A percentile compares a stretch with the other conserved stretches of the same genome.
These are phyloP conservation scores for Geotrichum reessii DNA, from an alignment of 1,139 yeast species.

Conservation along the genomic window DNA sequence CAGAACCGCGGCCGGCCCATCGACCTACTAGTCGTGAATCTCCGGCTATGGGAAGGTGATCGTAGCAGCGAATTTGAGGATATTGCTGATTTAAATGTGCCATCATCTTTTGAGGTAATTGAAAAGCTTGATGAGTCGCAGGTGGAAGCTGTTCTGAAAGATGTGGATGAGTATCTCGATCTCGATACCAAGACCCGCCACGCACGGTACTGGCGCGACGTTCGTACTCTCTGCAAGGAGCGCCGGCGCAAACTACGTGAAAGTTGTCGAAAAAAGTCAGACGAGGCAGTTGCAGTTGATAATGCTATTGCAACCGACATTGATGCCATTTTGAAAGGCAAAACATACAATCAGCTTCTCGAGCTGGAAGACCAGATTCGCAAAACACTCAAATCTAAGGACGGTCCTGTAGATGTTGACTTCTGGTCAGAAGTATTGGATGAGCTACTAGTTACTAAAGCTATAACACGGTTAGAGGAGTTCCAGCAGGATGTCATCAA, in stretches of 20 bases:
- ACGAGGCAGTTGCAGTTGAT: slow-evolving; percentile 16
- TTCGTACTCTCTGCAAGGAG: slow-evolving; percentile 16
- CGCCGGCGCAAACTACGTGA: slow-evolving; percentile 2
- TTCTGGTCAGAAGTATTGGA: slow-evolving; percentile 34
- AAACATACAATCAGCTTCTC: slow-evolving; percentile 27
- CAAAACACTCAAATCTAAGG: slow-evolving; percentile 24
- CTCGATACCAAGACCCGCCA: slow-evolving; percentile 22
- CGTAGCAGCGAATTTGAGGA: slow-evolving; percentile 21
- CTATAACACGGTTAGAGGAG: slow-evolving; percentile 23
- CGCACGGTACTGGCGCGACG: slow-evolving; percentile 27
- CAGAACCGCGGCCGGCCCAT: slow-evolving; percentile 30
- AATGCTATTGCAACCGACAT: slow-evolving; percentile 27
- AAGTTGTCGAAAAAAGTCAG: background rate
- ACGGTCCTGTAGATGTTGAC: slow-evolving; percentile 29
- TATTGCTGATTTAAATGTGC: slow-evolving; percentile 23
- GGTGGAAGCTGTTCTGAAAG: slow-evolving; percentile 21
- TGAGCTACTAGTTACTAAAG: slow-evolving; percentile 27
- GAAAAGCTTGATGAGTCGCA: slow-evolving; percentile 17
- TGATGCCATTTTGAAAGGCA: slow-evolving; percentile 30
- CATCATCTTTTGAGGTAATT: slow-evolving; percentile 26
- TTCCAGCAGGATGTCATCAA: slow-evolving; percentile 21
- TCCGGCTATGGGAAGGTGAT: slow-evolving; percentile 25
- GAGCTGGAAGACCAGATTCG: slow-evolving; percentile 27
- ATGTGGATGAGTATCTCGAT: slow-evolving; percentile 22
- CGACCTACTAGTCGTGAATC: slow-evolving; percentile 30